Percentiles rank a stretch among this genome's conserved stretches.
Conservation (phyloP, 176 grass and related monocot genomes). For the Saccharum officinarum region DNA sequence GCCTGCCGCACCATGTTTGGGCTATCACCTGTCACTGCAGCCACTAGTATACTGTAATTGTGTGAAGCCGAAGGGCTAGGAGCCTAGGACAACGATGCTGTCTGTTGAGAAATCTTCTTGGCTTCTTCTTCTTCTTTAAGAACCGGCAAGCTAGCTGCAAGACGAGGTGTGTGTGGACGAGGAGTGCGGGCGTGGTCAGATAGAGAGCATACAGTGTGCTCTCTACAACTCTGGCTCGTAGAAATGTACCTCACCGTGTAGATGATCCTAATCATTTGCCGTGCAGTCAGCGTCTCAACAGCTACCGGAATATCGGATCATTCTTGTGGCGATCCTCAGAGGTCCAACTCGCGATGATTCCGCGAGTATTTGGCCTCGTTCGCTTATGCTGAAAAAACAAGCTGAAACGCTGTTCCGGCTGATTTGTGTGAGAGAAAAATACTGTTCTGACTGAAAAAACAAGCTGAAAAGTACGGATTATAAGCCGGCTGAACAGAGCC, state of each 20-base stretch:
- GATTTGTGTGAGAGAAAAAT: too few species aligned
- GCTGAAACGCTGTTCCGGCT: too few species aligned
- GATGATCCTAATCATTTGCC: neutral
- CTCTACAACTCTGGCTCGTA: neutral
- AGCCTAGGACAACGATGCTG: neutral
- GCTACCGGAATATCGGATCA: constrained; percentile 22
- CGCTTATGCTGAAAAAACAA: too few species aligned
- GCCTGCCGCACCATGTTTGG: neutral
- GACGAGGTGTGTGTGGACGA: neutral
- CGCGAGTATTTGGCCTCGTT: too few species aligned
- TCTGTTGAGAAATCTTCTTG: neutral
- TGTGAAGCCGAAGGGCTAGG: neutral
- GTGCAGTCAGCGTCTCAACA: constrained; percentile 33
- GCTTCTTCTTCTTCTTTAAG: neutral
- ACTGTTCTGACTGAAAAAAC: too few species aligned
- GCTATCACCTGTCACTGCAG: neutral
- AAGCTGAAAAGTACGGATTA: too few species aligned
- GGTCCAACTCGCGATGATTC: constrained; percentile 37
- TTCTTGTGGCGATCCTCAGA: constrained; percentile 19
- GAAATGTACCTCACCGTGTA: neutral
- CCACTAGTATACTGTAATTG: neutral
- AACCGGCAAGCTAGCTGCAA: neutral
- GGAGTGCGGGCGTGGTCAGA: constrained; percentile 17
- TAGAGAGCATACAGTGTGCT: constrained; percentile 19
- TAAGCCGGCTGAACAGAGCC: too few species aligned